A percentile compares a stretch with the other conserved stretches of the same genome.
Evolutionary conservation across 106 monocot genomes (phyloP).

Genomic region (Dioscorea dumetorum): DNA sequence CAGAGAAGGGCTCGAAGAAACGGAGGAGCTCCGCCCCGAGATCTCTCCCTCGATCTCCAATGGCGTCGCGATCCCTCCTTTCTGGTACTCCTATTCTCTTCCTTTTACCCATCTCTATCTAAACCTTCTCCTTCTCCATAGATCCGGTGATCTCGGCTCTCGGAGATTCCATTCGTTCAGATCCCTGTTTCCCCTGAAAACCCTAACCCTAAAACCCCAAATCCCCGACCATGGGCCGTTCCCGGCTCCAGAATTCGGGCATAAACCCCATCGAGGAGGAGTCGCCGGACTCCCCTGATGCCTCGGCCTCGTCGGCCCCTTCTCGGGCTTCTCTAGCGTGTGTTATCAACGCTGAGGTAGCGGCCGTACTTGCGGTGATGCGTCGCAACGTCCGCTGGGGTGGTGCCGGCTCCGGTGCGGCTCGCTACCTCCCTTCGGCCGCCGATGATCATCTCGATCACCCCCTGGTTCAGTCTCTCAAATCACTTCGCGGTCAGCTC

Average conservation of each 20-base stretch:
- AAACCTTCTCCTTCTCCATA: background rate
- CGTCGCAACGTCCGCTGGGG: slow-evolving; percentile 84
- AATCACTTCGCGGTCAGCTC: slow-evolving; percentile 51
- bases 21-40: background rate
- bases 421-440: slow-evolving; percentile 32
- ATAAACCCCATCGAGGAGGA: slow-evolving; percentile 9
- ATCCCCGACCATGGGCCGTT: slow-evolving; percentile 2
- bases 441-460: slow-evolving; percentile 68
- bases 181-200: background rate
- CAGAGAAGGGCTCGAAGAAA: too few relatives aligned
- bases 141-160: background rate
- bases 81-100: background rate
- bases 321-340: slow-evolving; percentile 39
- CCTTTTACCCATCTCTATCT: background rate
- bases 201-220: background rate
- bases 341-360: slow-evolving; percentile 63
- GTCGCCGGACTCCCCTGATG: background rate
- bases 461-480: slow-evolving; percentile 66
- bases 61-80: background rate
- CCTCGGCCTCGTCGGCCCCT: background rate
- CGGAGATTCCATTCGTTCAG: background rate
- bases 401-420: slow-evolving; percentile 50
- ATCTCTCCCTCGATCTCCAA: background rate
- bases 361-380: slow-evolving; percentile 82
- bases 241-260: background rate